phyloP scores from a whole-genome alignment of 2,329 filamentous ascomycete genomes.

The Aspergillus chevalieri region DNA sequence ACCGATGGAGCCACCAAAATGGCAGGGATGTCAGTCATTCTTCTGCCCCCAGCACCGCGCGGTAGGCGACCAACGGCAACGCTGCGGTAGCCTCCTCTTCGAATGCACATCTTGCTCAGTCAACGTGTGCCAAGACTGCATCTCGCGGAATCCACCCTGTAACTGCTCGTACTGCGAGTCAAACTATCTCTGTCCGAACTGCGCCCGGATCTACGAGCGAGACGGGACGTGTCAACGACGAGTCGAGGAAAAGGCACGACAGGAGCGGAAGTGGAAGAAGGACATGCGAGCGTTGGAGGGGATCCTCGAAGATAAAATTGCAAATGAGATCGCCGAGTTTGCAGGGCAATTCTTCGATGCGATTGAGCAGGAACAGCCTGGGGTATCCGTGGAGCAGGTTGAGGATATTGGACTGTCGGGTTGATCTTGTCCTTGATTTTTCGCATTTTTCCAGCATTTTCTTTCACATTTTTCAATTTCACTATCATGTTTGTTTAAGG shows the following conservation, averaged over 20 bases:
- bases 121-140: slow-evolving; percentile 42
- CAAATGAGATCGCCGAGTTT: slow-evolving; percentile 37
- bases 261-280: slow-evolving; percentile 36
- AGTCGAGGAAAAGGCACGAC: slow-evolving; percentile 33
- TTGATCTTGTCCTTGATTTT: background rate
- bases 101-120: slow-evolving; percentile 43
- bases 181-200: slow-evolving; percentile 42
- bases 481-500: background rate
- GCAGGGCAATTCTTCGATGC: slow-evolving; percentile 35
- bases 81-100: slow-evolving; percentile 38
- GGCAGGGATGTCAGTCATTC: slow-evolving; percentile 45
- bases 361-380: slow-evolving; percentile 12
- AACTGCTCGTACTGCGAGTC: slow-evolving; percentile 39
- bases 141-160: slow-evolving; percentile 35
- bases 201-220: slow-evolving; percentile 31
- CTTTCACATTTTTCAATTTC: background rate
- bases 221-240: slow-evolving; percentile 35
- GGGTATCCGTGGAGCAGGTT: background rate
- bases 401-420: slow-evolving; percentile 6
- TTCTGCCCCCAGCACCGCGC: slow-evolving; percentile 41
- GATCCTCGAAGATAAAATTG: slow-evolving; percentile 36
- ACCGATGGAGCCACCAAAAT: slow-evolving; percentile 30
- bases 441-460: background rate
- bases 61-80: slow-evolving; percentile 40
- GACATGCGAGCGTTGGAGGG: slow-evolving; percentile 36